Evolutionary conservation across 441 rosid species (phyloP), one percentile per base, ranked within the genome.

Genomic region (Geranium incanum): DNA sequence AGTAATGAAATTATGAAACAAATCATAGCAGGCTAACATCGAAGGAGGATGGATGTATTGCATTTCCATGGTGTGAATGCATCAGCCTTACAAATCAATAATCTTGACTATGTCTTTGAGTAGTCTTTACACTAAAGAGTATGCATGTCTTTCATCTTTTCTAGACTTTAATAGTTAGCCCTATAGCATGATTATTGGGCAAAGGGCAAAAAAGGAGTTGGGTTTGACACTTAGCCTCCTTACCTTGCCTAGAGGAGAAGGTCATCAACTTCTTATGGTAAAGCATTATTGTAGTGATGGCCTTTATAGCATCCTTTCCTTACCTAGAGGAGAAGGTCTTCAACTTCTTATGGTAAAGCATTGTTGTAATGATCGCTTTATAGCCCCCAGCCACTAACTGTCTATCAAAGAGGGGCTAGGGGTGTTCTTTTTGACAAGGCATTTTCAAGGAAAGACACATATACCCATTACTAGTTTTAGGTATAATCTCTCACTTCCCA

Each of bases 231-330:
- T 45, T 45, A 45, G 52, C 52, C 52, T 45, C 11, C 3, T 45
- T 8, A 13, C 52, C 52, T 45, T 45, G 52, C 52, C 52, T 45
- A 45, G 52, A 45, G 52, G 52, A 45, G 52, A 45, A 9, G 52
- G n/a, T 45, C 52, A 45, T 45, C 52, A 45, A 45, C 52, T 45
- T 45, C 52, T 45, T 45, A 45, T 45, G 52, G 52, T 45, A 45
- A 45, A 45, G 52, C 52, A 45, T 45, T 45, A 13, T 45, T 45
- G 52, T 45, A 13, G 52, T 45, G 52, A 13, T 45, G n/a, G 52
- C 52, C 52, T 45, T 45, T 28, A 28, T 45, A 45, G 52, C 52
- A 12, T 45, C 11, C 3, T 45, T 8, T 12, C 52, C 52, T 45
- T 45, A 13, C 52, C 52, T 45, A 45, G 52, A 45, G 52, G 52